Evolutionary conservation across 768 basidiomycete species (phyloP), one percentile per base, ranked within the genome.

Genomic region (Agaricus subrufescens): DNA sequence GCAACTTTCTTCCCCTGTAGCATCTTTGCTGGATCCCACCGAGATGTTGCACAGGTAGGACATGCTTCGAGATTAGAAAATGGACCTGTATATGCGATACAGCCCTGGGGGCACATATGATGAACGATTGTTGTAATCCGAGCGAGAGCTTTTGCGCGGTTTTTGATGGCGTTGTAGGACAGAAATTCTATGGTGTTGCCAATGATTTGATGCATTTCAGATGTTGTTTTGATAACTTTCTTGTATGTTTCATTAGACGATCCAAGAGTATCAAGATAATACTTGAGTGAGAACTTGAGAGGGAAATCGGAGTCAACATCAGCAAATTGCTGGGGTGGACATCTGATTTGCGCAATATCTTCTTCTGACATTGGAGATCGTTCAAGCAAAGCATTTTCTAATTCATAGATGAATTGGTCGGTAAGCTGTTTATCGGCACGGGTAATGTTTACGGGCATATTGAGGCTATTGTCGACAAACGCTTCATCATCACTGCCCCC

Each of bases 51-150:
- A 48, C 75, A 76, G 3, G 45, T 53, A 0, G 59, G 54, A 50
- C 73, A 75, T 0, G 15, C 58, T 56, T 38, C 62, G 0, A 64
- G 52, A 3, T 62, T 27, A 0, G 43, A 43, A 15, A 62, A 70
- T 0, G 69, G 62, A 4, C 62, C 67, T 3, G 63, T 66, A 69
- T 63, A 73, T 12, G 64, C 69, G 40, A 67, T 51, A 52, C 72
- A 75, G 0, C 65, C 62, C 5, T 76, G 66, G 0, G 63, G 55
- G 48, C 78, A 81, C 77, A 80, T 81, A 56, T 81, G 71, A 15
- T 67, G 46, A 0, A 62, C 44, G 4, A 80, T 58, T 0, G 71
- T 44, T 5, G 63, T 45, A 3, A 82, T 58, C 1, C 76, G 72
- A 14, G 65, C 75, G 10, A 74, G 15, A 46, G 5, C 66, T 23